Percentiles rank a stretch among this genome's conserved stretches.
Evolutionary conservation across 2,329 filamentous ascomycete species (phyloP).

Genomic region (Didymella glomerata): DNA sequence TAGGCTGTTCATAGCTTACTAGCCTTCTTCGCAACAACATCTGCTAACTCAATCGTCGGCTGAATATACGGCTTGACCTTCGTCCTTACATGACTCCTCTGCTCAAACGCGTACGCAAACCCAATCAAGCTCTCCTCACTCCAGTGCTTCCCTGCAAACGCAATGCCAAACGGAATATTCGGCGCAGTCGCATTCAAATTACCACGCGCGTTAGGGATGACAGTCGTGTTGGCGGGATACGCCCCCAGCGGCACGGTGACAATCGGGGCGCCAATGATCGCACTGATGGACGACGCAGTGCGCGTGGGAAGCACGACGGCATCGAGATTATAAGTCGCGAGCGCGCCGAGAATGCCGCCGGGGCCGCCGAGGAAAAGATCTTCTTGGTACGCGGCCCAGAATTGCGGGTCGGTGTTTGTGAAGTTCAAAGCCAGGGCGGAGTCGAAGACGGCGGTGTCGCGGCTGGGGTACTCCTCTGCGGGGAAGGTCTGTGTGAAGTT

Average conservation of each 20-base stretch:
- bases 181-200: slow-evolving; percentile 64
- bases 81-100: slow-evolving; percentile 61
- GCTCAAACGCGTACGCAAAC: slow-evolving; percentile 74
- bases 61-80: slow-evolving; percentile 59
- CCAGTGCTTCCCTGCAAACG: slow-evolving; percentile 69
- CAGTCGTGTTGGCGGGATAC: slow-evolving; percentile 59
- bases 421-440: slow-evolving; percentile 60
- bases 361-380: slow-evolving; percentile 64
- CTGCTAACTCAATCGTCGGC: slow-evolving; percentile 58
- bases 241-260: slow-evolving; percentile 70
- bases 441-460: slow-evolving; percentile 68
- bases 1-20: not conserved
- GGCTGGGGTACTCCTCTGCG: slow-evolving; percentile 66
- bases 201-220: slow-evolving; percentile 57
- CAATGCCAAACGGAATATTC: slow-evolving; percentile 67
- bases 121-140: slow-evolving; percentile 69
- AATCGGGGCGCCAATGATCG: slow-evolving; percentile 66
- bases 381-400: slow-evolving; percentile 65
- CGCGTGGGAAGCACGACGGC: slow-evolving; percentile 68
- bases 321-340: slow-evolving; percentile 65
- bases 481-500: slow-evolving; percentile 64
- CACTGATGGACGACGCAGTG: slow-evolving; percentile 59
- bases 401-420: slow-evolving; percentile 64
- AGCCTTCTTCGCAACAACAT: slow-evolving; percentile 48
- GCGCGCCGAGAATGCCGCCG: slow-evolving; percentile 68